These are phyloP conservation scores for Galerina marginata DNA, from an alignment of 768 basidiomycete genomes.

Conservation along the genomic window DNA sequence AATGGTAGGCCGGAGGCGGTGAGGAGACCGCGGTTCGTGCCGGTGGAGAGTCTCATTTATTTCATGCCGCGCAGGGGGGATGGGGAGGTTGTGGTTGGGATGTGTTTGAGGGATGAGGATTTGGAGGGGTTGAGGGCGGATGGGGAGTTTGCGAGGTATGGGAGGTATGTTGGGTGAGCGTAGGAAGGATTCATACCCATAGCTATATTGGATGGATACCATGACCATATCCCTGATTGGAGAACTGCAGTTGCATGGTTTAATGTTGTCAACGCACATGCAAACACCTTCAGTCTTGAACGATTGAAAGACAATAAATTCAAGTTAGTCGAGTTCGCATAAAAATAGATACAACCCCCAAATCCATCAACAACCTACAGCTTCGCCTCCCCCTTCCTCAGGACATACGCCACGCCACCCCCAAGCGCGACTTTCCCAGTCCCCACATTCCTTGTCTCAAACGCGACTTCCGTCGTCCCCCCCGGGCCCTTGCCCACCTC, in stretches of 20 bases:
- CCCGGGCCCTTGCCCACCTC: conserved; percentile 71
- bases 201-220: too few species aligned
- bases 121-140: conserved; percentile 28
- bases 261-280: too few species aligned
- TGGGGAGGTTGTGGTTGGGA: conserved; percentile 25
- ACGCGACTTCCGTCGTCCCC: conserved; percentile 64
- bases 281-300: too few species aligned
- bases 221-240: too few species aligned
- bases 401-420: conserved; percentile 67
- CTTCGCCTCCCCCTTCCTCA: conserved; percentile 43
- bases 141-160: conserved; percentile 26
- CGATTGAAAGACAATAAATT: too few species aligned
- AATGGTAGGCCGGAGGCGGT: conserved; percentile 29
- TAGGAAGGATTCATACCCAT: too few species aligned
- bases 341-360: too few species aligned
- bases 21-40: conserved; percentile 29
- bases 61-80: conserved; percentile 27
- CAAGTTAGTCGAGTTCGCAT: not conserved
- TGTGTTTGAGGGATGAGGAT: conserved; percentile 34
- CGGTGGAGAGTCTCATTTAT: conserved; percentile 32
- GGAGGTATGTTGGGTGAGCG: conserved; percentile 19
- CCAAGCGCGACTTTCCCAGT: conserved; percentile 70
- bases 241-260: too few species aligned
- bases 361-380: conserved; percentile 16
- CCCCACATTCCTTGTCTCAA: conserved; percentile 63